These are phyloP conservation scores for Elsinoe australis DNA, from an alignment of 2,329 filamentous ascomycete species.

Conservation along the genomic window DNA sequence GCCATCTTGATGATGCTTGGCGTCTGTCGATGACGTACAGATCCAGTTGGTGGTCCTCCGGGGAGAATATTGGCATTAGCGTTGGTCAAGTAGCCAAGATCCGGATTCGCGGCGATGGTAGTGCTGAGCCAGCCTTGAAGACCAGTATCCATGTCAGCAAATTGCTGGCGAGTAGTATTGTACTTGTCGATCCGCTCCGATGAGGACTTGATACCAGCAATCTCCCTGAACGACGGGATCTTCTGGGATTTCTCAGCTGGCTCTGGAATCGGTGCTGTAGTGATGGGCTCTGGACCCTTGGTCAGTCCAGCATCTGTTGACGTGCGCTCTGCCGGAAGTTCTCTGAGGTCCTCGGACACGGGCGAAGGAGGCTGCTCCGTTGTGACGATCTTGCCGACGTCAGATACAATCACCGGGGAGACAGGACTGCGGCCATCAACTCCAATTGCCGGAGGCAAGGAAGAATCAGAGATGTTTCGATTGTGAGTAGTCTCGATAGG, in stretches of 20 bases:
- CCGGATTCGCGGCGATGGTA: slow-evolving; percentile 45
- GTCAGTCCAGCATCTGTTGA: neutral
- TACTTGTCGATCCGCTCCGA: slow-evolving; percentile 66
- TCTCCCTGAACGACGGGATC: slow-evolving; percentile 63
- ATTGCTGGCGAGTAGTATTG: slow-evolving; percentile 62
- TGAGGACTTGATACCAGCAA: slow-evolving; percentile 59
- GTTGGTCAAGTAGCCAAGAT: slow-evolving; percentile 38
- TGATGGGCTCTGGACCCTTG: neutral
- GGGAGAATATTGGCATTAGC: slow-evolving; percentile 17
- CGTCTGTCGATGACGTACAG: slow-evolving; percentile 23
- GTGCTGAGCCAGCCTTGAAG: slow-evolving; percentile 54
- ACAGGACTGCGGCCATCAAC: neutral
- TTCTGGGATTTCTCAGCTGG: slow-evolving; percentile 25
- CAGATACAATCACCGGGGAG: neutral
- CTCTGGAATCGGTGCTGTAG: neutral
- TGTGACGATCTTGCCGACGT: slow-evolving; percentile 16
- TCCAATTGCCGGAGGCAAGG: neutral
- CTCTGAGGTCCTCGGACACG: slow-evolving; percentile 2
- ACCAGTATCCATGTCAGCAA: slow-evolving; percentile 66
- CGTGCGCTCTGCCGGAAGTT: slow-evolving; percentile 20
- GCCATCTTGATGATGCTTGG: slow-evolving; percentile 25
- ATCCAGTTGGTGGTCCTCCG: slow-evolving; percentile 2
- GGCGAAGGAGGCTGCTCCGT: slow-evolving; percentile 2
- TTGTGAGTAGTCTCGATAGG: neutral
- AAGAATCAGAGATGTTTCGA: neutral